Base-by-base conservation (phyloP, 2,329 filamentous ascomycete genomes). In the Chalaropsis thielavioides region DNA sequence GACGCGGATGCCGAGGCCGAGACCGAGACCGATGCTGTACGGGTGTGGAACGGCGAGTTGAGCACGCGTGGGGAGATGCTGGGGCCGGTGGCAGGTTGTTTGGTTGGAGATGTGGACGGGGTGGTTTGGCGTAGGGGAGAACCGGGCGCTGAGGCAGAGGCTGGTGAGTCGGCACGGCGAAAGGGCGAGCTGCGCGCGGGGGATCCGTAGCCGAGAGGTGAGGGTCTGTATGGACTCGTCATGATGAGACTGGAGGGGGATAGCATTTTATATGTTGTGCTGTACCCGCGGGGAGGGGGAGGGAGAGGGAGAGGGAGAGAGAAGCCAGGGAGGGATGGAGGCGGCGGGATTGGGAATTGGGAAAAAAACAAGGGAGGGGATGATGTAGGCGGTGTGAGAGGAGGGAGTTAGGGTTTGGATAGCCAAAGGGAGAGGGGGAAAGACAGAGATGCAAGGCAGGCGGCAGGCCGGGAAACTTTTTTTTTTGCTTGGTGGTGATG, bases 121-220 rank as follows among this genome's bases (percentile, higher is more conserved):
- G 44, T 88, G 8, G 82, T 82, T 68, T 86, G 80, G 70, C 85
- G 81, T 65, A 89, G 75, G 31, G 81, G 76, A 41, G 83, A 87
- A 19, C 49, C 49, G 19, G 49, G 49, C 2, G 65, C 51, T 49
- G 46, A 46, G 2, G 87, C 85, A 10, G 87, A 89, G 27, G 82
- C 80, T 22, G 84, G 82, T 22, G 83, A 84, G 69, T 83, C 82
- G 63, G 82, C 78, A 69, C 83, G 76, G 66, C 83, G 80, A 72
- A 87, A 87, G 13, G 84, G 84, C 62, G 84, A 87, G 71, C 77
- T 81, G 72, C 88, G 83, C n/a, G 62, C 31, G 69, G 83, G 81
- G 59, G 87, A 86, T 69, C 85, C 85, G 75, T 87, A 89, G 67
- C 86, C 86, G 67, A 89, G 76, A 64, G 85, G 85, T 27, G 86